These are phyloP conservation scores for Boeremia lycopersici DNA, from an alignment of 2,329 filamentous ascomycete species.

Conservation along the genomic window DNA sequence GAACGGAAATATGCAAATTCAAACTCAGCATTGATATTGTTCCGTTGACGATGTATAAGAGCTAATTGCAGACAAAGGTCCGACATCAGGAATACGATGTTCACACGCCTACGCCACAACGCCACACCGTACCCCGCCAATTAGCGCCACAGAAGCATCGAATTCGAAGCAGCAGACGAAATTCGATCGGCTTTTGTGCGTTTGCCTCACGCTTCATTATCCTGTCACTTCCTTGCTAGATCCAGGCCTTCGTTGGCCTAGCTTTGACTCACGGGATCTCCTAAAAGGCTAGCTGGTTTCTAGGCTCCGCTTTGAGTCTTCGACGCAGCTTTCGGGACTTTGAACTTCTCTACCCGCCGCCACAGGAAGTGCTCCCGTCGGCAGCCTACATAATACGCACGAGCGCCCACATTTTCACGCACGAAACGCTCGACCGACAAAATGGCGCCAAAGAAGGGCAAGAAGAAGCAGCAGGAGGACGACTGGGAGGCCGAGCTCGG, in stretches of 20 bases:
- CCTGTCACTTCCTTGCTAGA: constrained; percentile 25
- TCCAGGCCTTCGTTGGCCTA: constrained; percentile 35
- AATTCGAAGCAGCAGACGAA: constrained; percentile 22
- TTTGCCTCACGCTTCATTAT: constrained; percentile 27
- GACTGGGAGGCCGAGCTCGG: constrained; percentile 96
- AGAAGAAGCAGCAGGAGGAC: constrained; percentile 84
- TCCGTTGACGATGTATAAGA: too few relatives aligned
- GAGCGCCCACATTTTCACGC: constrained; percentile 3
- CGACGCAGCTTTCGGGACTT: constrained; percentile 13
- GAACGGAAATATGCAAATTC: too few relatives aligned
- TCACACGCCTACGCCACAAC: neutral
- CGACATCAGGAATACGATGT: neutral
- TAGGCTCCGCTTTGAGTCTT: constrained; percentile 9
- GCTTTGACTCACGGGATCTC: constrained; percentile 30
- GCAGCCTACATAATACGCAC: constrained; percentile 6
- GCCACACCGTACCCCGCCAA: constrained; percentile 9
- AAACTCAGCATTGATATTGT: too few relatives aligned
- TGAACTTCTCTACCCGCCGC: constrained; percentile 21
- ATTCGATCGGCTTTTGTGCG: constrained; percentile 38
- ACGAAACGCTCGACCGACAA: constrained; percentile 35
- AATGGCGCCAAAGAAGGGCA: constrained; percentile 95
- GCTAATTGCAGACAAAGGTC: too few relatives aligned
- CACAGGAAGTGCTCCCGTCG: constrained; percentile 4
- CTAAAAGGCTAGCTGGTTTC: constrained; percentile 13
- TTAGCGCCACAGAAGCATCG: constrained; percentile 2